Percentiles rank a stretch among this genome's conserved stretches.
Conservation (phyloP, 805 yeast genomes). For the Saccharomycopsis fibuligera region DNA sequence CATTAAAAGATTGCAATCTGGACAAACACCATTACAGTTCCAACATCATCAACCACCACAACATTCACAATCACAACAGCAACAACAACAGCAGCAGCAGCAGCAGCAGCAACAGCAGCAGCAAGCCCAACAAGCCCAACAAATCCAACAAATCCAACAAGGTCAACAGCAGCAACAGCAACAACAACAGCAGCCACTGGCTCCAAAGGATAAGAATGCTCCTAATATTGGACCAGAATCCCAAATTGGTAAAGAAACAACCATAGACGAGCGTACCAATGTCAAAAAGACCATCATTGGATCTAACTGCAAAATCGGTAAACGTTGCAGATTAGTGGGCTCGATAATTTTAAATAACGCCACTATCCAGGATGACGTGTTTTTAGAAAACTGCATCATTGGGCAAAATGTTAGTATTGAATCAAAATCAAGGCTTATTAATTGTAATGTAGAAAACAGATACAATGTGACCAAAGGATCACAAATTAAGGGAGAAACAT, state of each 20-base stretch:
- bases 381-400: constrained; percentile 75
- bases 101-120: constrained; percentile 24
- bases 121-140: constrained; percentile 22
- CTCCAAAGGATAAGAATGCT: constrained; percentile 42
- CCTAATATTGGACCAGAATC: constrained; percentile 89
- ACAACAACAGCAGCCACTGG: constrained; percentile 21
- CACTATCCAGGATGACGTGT: constrained; percentile 67
- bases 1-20: constrained; percentile 8
- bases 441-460: constrained; percentile 81
- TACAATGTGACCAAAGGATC: constrained; percentile 57
- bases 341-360: constrained; percentile 72
- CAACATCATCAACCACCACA: constrained; percentile 18
- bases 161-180: constrained; percentile 21
- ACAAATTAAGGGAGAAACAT: constrained; percentile 51
- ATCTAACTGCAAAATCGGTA: constrained; percentile 67
- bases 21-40: neutral
- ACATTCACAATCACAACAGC: too few species aligned
- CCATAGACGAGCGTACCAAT: constrained; percentile 73
- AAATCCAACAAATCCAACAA: constrained; percentile 22
- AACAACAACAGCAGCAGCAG: constrained; percentile 22
- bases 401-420: constrained; percentile 66
- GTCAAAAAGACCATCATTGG: constrained; percentile 86
- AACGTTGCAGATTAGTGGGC: constrained; percentile 81
- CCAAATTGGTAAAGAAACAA: constrained; percentile 60
- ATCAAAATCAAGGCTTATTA: constrained; percentile 57